Evolutionary conservation across 352 stramenopile species (phyloP).

Genomic region (Pythium phragmiticola): DNA sequence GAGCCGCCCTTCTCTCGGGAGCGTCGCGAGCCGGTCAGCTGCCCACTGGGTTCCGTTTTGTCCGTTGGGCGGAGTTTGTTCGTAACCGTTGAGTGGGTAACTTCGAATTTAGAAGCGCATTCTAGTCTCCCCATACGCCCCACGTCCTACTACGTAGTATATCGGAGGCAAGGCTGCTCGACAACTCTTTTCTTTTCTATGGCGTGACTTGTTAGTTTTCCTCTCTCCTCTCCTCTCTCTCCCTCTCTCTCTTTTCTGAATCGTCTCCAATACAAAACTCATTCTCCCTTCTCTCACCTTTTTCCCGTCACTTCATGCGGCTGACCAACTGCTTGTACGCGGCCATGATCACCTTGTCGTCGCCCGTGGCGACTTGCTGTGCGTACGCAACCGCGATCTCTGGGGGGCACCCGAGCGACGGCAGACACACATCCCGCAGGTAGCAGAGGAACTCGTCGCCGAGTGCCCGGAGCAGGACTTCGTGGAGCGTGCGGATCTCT

Average conservation of each 20-base stretch:
- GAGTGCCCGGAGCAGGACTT: constrained; percentile 51
- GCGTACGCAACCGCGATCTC: constrained; percentile 61
- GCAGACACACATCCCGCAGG: constrained; percentile 62
- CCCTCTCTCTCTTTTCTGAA: too few relatives aligned
- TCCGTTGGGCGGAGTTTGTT: too few relatives aligned
- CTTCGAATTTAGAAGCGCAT: too few relatives aligned
- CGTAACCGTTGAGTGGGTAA: too few relatives aligned
- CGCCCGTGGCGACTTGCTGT: constrained; percentile 53
- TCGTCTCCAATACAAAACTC: constrained; percentile 1
- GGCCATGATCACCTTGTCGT: constrained; percentile 62
- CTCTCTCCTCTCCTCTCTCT: not conserved
- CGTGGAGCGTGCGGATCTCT: constrained; percentile 74
- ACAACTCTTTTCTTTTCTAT: not conserved
- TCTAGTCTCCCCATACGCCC: too few relatives aligned
- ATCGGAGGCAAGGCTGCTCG: too few relatives aligned
- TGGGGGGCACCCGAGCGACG: constrained; percentile 50
- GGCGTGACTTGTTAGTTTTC: not conserved
- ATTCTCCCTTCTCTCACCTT: not conserved
- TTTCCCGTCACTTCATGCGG: constrained; percentile 35
- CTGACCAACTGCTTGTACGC: constrained; percentile 69
- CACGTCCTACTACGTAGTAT: too few relatives aligned
- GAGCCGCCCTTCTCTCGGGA: too few relatives aligned
- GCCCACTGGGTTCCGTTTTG: too few relatives aligned
- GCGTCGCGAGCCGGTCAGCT: too few relatives aligned
- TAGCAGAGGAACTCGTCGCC: constrained; percentile 63